Evolutionary conservation across 768 basidiomycete genomes (phyloP).

Genomic region (Agaricus subrufescens): DNA sequence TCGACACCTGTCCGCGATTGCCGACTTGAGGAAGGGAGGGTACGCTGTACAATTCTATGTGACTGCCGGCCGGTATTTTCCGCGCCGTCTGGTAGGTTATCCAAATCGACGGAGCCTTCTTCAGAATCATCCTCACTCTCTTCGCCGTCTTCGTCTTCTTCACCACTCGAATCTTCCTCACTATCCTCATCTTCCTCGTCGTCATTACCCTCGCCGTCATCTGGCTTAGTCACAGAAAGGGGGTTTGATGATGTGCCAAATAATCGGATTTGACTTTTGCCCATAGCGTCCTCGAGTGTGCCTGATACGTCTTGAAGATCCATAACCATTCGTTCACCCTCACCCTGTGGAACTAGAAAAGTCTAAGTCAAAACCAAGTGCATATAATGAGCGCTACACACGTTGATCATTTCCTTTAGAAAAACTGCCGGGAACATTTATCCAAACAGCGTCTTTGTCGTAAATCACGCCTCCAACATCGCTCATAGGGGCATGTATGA

Average conservation of each 20-base stretch:
- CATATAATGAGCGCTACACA: slow-evolving; percentile 23
- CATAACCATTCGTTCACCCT: slow-evolving; percentile 98
- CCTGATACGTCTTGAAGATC: slow-evolving; percentile 82
- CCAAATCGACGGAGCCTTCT: slow-evolving; percentile 12
- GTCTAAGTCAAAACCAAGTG: background rate
- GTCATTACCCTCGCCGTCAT: slow-evolving; percentile 22
- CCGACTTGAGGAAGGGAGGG: slow-evolving; percentile 29
- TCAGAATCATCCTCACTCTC: slow-evolving; percentile 24
- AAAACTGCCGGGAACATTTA: slow-evolving; percentile 96
- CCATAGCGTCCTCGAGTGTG: slow-evolving; percentile 83
- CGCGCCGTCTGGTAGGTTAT: slow-evolving; percentile 15
- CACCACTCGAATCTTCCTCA: slow-evolving; percentile 23
- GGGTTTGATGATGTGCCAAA: slow-evolving; percentile 77
- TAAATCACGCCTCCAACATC: slow-evolving; percentile 95
- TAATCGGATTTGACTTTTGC: slow-evolving; percentile 75
- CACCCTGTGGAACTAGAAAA: slow-evolving; percentile 68
- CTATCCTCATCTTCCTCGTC: slow-evolving; percentile 24
- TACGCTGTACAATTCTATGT: slow-evolving; percentile 40
- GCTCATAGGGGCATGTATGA: slow-evolving; percentile 98
- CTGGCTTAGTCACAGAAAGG: slow-evolving; percentile 42
- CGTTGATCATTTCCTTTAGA: slow-evolving; percentile 69
- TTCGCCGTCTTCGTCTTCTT: slow-evolving; percentile 23
- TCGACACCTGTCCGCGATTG: slow-evolving; percentile 42
- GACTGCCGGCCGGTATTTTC: slow-evolving; percentile 49
- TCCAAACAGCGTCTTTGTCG: slow-evolving; percentile 97